phyloP scores from a whole-genome alignment of 352 stramenopile species.

The Elongisporangium prolatum region DNA sequence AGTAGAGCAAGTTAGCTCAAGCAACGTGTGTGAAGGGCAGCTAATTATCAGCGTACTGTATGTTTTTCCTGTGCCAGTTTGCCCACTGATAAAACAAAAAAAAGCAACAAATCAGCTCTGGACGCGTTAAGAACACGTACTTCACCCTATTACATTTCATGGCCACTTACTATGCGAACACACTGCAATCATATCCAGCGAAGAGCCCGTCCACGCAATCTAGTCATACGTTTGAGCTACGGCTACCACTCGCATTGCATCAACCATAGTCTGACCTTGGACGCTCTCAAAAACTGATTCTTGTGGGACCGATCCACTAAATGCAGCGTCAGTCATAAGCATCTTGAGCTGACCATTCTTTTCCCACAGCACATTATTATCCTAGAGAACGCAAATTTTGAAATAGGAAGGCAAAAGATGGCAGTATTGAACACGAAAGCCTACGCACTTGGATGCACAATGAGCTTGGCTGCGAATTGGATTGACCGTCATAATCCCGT shows the following conservation, averaged over 20 bases:
- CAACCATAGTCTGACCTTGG: slow-evolving; percentile 25
- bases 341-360: slow-evolving; percentile 65
- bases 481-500: not conserved
- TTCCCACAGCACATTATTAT: slow-evolving; percentile 50
- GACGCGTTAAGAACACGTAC: slow-evolving; percentile 1
- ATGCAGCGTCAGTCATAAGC: slow-evolving; percentile 48
- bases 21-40: not conserved
- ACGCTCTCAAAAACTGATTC: slow-evolving; percentile 46
- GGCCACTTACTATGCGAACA: slow-evolving; percentile 60
- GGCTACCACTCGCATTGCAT: not conserved
- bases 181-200: slow-evolving; percentile 62
- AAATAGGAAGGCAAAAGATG: not conserved
- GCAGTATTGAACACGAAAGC: not conserved
- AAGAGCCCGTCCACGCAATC: slow-evolving; percentile 58
- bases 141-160: not conserved
- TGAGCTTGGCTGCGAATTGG: slow-evolving; percentile 10
- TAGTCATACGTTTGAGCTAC: slow-evolving; percentile 8
- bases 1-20: not conserved
- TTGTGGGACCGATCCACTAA: slow-evolving; percentile 29
- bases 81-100: slow-evolving; percentile 26
- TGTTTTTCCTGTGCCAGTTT: slow-evolving; percentile 68
- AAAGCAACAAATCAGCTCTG: not conserved
- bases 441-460: slow-evolving; percentile 28
- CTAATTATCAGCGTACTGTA: slow-evolving; percentile 31
- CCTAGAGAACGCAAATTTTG: slow-evolving; percentile 9